Evolutionary conservation across 768 basidiomycete genomes (phyloP), one percentile per base, ranked within the genome.

Genomic region (Galerina marginata): DNA sequence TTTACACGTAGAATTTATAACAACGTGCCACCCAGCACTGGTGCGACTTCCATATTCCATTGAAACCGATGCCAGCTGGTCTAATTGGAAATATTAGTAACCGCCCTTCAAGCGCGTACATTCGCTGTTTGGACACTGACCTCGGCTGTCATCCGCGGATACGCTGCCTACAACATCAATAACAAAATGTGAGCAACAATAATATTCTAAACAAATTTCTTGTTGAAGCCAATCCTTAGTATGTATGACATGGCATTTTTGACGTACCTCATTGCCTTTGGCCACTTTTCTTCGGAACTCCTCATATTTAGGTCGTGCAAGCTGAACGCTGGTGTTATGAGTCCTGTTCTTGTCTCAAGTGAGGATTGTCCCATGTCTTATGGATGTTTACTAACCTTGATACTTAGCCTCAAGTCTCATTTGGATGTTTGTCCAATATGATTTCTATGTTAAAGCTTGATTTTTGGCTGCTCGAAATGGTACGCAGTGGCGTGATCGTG

Each of bases 101-200:
- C 93, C 6, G 75, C 82, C 15, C 82, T 99, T 16, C 93, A 96
- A 65, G 91, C 93, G 39, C 85, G 96, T 47, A 92, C 95, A 4
- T 97, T 97, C 71, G 96, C 85, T 1, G 82, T 86, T 1, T 99
- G 96, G 96, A 98, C 96, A 0, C 73, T 96, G 52, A 89, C 91
- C 4, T 86, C 93, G 7, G 93, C 92, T 23, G 77, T 91, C 47
- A 87, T 99, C 50, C 88, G 96, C 38, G 78, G 82, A 49, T 95
- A 95, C 67, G 92, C 94, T 10, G 95, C 96, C 6, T 98, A 95
- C 75, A 81, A 98, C 71, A 91, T 98, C 65, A 78, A 88, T 59
- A 81, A 87, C 69, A 93, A 93, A 76, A 78, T 82, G 96, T 96
- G 70, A 64, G 88, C 78, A 33, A 60, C 42, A 20, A 14, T 39